These are phyloP conservation scores for Mortierella sp. DNA, from an alignment of 371 early-diverging fungal species.

Conservation along the genomic window DNA sequence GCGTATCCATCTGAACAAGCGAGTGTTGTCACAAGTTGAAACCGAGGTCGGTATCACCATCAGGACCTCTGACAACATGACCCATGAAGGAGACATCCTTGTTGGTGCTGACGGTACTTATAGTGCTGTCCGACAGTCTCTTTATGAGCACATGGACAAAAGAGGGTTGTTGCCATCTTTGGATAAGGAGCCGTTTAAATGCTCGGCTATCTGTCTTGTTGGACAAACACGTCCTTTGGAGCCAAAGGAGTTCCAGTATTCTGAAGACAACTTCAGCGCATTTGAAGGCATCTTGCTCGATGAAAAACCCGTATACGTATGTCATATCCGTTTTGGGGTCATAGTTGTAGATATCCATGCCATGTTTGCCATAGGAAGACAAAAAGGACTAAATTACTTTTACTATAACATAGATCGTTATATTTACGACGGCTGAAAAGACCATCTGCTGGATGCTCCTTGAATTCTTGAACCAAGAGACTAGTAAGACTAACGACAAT, in stretches of 20 bases:
- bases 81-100: slow-evolving; percentile 17
- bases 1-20: slow-evolving; percentile 18
- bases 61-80: slow-evolving; percentile 7
- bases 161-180: not conserved
- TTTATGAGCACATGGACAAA: slow-evolving; percentile 16
- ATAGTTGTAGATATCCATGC: too few species aligned
- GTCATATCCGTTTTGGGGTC: not conserved
- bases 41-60: slow-evolving; percentile 2
- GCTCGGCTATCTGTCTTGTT: slow-evolving; percentile 14
- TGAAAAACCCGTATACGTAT: not conserved
- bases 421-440: slow-evolving; percentile 6
- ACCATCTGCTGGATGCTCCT: slow-evolving; percentile 17
- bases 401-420: not conserved
- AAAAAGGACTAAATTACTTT: too few species aligned
- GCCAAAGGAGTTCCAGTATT: not conserved
- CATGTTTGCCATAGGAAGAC: too few species aligned
- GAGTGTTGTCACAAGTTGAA: slow-evolving; percentile 8
- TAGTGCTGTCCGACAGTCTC: slow-evolving; percentile 14
- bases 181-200: slow-evolving; percentile 11
- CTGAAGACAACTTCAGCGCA: not conserved
- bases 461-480: not conserved
- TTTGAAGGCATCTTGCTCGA: not conserved
- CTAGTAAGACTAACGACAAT: not conserved
- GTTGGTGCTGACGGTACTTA: slow-evolving; percentile 31
- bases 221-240: slow-evolving; percentile 15